Percentiles rank a stretch among this genome's conserved stretches.
Conservation (phyloP, 2,329 filamentous ascomycete species). For the Verticillium dahliae region DNA sequence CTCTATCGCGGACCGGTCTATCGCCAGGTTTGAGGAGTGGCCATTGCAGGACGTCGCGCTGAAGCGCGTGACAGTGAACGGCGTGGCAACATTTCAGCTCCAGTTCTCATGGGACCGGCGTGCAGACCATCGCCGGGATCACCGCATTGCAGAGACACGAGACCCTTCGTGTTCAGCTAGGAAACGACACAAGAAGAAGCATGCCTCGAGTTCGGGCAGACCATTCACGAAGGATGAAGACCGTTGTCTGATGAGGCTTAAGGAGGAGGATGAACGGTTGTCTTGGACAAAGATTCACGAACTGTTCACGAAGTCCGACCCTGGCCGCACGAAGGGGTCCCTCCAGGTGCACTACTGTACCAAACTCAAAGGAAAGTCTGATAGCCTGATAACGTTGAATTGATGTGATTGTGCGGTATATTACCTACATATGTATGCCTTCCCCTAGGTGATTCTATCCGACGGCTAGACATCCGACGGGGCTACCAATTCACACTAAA, state of each 20-base stretch:
- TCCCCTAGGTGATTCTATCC: too few relatives aligned
- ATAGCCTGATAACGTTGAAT: too few relatives aligned
- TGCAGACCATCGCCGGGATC: not conserved
- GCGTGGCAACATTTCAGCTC: constrained; percentile 1
- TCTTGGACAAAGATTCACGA: constrained; percentile 4
- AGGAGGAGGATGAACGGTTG: constrained; percentile 2
- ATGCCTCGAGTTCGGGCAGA: not conserved
- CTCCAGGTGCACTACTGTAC: constrained; percentile 3
- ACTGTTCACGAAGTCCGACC: not conserved
- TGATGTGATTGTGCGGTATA: too few relatives aligned
- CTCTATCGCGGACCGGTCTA: not conserved
- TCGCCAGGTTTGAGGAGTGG: constrained; percentile 2
- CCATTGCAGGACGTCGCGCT: constrained; percentile 1
- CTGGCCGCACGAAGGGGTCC: constrained; percentile 1
- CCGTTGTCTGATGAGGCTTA: constrained; percentile 1
- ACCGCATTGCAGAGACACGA: not conserved
- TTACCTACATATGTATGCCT: too few relatives aligned
- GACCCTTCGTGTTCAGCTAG: not conserved
- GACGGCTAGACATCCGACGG: too few relatives aligned
- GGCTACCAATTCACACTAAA: too few relatives aligned
- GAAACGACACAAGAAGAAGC: not conserved
- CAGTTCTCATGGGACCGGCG: constrained; percentile 3
- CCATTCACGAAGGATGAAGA: constrained; percentile 2
- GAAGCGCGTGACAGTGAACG: constrained; percentile 2
- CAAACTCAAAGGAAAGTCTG: constrained; percentile 1